Percentiles rank a stretch among this genome's conserved stretches.
Evolutionary conservation across 306 rosid species (phyloP).

Genomic region (Cotoneaster glaucophyllus): DNA sequence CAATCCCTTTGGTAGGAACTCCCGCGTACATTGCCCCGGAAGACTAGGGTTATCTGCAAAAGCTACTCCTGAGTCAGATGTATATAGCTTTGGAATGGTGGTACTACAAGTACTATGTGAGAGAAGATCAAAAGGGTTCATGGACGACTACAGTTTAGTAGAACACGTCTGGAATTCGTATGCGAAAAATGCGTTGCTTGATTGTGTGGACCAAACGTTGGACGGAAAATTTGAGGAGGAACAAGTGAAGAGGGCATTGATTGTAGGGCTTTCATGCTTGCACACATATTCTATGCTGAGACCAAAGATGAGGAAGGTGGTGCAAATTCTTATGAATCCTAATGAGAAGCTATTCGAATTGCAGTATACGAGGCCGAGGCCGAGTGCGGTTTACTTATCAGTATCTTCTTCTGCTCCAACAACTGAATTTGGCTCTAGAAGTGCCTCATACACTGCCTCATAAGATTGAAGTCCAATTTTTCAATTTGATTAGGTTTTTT

Average conservation of each 20-base stretch:
- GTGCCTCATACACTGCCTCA: not conserved
- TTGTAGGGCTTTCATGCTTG: constrained; percentile 55
- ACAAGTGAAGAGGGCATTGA: constrained; percentile 37
- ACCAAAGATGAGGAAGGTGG: constrained; percentile 50
- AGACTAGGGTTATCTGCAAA: constrained; percentile 34
- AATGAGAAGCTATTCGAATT: constrained; percentile 42
- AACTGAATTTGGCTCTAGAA: constrained; percentile 17
- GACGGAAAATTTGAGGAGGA: constrained; percentile 26
- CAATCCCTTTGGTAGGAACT: constrained; percentile 44
- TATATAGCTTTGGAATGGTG: constrained; percentile 54
- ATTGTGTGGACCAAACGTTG: constrained; percentile 37
- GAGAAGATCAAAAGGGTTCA: constrained; percentile 34
- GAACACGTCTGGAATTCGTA: constrained; percentile 43
- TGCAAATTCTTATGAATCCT: constrained; percentile 36
- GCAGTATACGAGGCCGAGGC: constrained; percentile 29
- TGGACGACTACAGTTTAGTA: constrained; percentile 37
- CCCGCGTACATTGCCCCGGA: constrained; percentile 54
- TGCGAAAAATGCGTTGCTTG: constrained; percentile 24
- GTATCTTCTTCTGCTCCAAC: constrained; percentile 28
- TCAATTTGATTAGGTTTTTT: not conserved
- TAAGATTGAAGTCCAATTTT: not conserved
- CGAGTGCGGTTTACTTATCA: constrained; percentile 31
- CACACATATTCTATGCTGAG: constrained; percentile 32
- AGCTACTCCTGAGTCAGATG: constrained; percentile 45
- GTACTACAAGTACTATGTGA: constrained; percentile 55